These are phyloP conservation scores for Parascedosporium putredinis DNA, from an alignment of 2,329 filamentous ascomycete genomes.

Conservation along the genomic window DNA sequence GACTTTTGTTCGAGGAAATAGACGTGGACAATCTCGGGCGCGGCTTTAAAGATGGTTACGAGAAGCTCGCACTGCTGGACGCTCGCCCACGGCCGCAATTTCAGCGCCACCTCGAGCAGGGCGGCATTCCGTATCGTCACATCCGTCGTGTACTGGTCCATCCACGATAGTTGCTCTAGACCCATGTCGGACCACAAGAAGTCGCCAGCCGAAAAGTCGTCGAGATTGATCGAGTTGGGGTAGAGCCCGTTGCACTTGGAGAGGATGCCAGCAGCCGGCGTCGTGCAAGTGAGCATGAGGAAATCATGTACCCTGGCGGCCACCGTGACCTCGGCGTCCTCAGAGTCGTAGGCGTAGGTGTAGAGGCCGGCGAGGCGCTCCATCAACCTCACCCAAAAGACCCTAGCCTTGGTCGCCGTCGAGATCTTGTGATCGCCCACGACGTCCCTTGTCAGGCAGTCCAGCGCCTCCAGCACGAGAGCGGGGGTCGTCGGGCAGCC, in stretches of 20 bases:
- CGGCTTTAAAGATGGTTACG: slow-evolving; percentile 65
- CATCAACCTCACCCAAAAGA: slow-evolving; percentile 66
- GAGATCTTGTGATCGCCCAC: slow-evolving; percentile 66
- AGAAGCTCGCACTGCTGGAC: slow-evolving; percentile 72
- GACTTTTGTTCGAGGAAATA: slow-evolving; percentile 74
- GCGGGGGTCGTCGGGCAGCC: slow-evolving; percentile 70
- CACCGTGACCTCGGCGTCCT: slow-evolving; percentile 39
- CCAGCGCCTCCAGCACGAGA: slow-evolving; percentile 64
- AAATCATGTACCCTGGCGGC: slow-evolving; percentile 65
- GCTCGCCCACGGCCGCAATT: slow-evolving; percentile 73
- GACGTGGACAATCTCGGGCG: slow-evolving; percentile 77
- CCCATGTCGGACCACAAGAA: slow-evolving; percentile 37
- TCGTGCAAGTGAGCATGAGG: slow-evolving; percentile 65
- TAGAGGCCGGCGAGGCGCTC: slow-evolving; percentile 64
- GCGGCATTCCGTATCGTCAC: slow-evolving; percentile 70
- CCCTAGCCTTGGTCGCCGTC: slow-evolving; percentile 61
- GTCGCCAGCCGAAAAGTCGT: slow-evolving; percentile 21
- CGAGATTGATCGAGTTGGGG: slow-evolving; percentile 55
- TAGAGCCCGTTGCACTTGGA: slow-evolving; percentile 77
- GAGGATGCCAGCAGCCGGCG: slow-evolving; percentile 60
- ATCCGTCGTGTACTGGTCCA: slow-evolving; percentile 54
- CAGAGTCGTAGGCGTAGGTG: slow-evolving; percentile 41
- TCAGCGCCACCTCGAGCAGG: slow-evolving; percentile 68
- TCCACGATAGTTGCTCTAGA: slow-evolving; percentile 59
- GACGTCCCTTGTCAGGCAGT: slow-evolving; percentile 58